phyloP scores from a whole-genome alignment of 2,329 filamentous ascomycete genomes.

The Zasmidium citrigriseum region DNA sequence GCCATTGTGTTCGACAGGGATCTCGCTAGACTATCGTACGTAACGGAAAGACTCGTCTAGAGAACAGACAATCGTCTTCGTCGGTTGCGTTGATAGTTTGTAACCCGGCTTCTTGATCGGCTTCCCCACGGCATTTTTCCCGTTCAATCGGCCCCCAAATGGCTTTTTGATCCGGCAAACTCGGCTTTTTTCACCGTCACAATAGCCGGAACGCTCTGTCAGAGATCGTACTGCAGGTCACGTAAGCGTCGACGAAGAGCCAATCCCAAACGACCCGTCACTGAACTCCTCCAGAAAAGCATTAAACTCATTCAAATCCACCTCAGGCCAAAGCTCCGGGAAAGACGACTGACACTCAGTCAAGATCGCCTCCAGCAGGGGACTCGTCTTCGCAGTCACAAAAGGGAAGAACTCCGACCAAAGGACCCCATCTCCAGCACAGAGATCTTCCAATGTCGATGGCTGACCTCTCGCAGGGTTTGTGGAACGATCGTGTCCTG shows the following conservation, averaged over 20 bases:
- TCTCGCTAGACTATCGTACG: no score
- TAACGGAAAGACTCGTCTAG: no score
- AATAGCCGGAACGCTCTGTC: neutral
- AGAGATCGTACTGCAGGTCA: neutral
- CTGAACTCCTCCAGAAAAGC: neutral
- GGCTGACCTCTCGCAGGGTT: neutral
- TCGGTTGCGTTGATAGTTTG: neutral
- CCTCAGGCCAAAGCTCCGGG: neutral
- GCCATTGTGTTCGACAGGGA: no score
- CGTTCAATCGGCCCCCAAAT: no score
- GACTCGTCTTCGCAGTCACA: neutral
- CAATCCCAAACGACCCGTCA: neutral
- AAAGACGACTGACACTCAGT: neutral
- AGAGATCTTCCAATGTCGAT: neutral
- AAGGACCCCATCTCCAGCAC: neutral
- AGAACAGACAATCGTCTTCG: no score
- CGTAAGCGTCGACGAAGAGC: neutral
- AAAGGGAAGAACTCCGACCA: conserved; percentile 2
- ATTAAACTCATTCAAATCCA: neutral
- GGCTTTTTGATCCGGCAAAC: no score
- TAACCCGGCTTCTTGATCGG: neutral
- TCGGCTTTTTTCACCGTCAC: no score
- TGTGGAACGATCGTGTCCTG: neutral
- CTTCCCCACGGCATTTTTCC: no score
- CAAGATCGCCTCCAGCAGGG: neutral